Conservation (phyloP, 2,329 filamentous ascomycete species). For the Ophiostoma sp. region DNA sequence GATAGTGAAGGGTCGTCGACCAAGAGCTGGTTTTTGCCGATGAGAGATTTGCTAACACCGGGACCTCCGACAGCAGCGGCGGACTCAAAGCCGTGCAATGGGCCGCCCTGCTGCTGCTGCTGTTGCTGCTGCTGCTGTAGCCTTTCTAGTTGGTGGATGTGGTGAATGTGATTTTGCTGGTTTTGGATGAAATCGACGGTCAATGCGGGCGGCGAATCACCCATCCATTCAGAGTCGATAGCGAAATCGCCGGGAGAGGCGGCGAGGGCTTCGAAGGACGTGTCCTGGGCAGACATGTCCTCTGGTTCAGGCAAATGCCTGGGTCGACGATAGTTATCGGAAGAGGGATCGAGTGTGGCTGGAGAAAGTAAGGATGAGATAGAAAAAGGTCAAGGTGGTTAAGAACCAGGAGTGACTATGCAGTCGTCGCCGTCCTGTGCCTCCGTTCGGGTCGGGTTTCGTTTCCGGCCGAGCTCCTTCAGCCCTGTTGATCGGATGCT, state of each 20-base stretch:
- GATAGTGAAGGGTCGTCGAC: slow-evolving; percentile 20
- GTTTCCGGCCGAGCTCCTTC: neutral
- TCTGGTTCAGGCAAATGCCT: slow-evolving; percentile 9
- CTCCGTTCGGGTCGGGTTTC: neutral
- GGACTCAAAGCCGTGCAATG: slow-evolving; percentile 14
- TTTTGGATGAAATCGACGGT: slow-evolving; percentile 27
- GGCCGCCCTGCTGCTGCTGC: neutral
- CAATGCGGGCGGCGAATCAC: slow-evolving; percentile 27
- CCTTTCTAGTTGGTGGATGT: slow-evolving; percentile 15
- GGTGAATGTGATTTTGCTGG: slow-evolving; percentile 22
- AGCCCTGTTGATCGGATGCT: neutral
- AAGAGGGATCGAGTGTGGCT: neutral
- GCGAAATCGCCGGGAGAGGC: slow-evolving; percentile 27
- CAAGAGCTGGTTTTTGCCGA: slow-evolving; percentile 19
- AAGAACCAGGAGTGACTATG: neutral
- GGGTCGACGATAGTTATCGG: neutral
- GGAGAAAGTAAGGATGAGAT: neutral
- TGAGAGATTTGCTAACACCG: slow-evolving; percentile 4
- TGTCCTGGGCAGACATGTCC: slow-evolving; percentile 26
- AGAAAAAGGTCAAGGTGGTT: neutral
- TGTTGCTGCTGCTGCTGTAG: slow-evolving; percentile 14
- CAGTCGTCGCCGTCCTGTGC: neutral
- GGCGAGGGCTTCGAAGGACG: slow-evolving; percentile 27
- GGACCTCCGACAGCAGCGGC: slow-evolving; percentile 10
- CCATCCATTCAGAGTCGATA: slow-evolving; percentile 28